A percentile compares a stretch with the other conserved stretches of the same genome.
Conservation (phyloP, 108 stramenopile species). For the Stephanodiscus triporus region DNA sequence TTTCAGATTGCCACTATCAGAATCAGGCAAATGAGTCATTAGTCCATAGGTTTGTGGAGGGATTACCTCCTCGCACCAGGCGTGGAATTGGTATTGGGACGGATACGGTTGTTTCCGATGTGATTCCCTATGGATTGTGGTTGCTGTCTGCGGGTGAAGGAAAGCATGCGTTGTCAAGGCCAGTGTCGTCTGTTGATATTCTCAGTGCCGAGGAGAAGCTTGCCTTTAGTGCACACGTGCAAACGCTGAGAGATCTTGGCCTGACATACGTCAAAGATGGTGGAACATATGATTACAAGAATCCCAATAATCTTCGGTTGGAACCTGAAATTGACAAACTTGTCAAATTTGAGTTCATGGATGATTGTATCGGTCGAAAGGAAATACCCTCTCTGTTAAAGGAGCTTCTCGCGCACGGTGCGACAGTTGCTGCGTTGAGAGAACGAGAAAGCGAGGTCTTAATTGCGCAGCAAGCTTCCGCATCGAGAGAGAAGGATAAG, state of each 20-base stretch:
- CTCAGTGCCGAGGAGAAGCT: conserved; percentile 59
- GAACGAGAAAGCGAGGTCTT: conserved; percentile 42
- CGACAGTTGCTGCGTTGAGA: conserved; percentile 58
- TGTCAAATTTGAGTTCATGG: conserved; percentile 44
- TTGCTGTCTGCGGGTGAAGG: conserved; percentile 75
- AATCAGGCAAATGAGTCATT: conserved; percentile 65
- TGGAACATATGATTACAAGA: conserved; percentile 15
- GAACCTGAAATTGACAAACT: conserved; percentile 80
- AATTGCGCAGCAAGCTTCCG: conserved; percentile 11
- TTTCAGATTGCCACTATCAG: conserved; percentile 62
- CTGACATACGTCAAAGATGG: conserved; percentile 71
- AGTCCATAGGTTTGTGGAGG: conserved; percentile 71
- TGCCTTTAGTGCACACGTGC: conserved; percentile 66
- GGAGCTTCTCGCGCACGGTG: conserved; percentile 73
- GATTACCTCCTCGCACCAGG: conserved; percentile 52
- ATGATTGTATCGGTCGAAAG: conserved; percentile 12
- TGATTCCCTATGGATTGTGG: conserved; percentile 72
- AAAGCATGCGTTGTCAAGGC: conserved; percentile 56
- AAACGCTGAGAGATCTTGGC: conserved; percentile 64
- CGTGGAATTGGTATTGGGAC: conserved; percentile 39
- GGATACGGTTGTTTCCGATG: conserved; percentile 55
- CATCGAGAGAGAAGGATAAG: background rate
- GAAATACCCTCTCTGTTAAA: conserved; percentile 56
- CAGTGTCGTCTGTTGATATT: conserved; percentile 74
- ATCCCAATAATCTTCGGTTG: conserved; percentile 54